Evolutionary conservation across 2,329 filamentous ascomycete genomes (phyloP).

Genomic region (Alternaria triticimaculans): DNA sequence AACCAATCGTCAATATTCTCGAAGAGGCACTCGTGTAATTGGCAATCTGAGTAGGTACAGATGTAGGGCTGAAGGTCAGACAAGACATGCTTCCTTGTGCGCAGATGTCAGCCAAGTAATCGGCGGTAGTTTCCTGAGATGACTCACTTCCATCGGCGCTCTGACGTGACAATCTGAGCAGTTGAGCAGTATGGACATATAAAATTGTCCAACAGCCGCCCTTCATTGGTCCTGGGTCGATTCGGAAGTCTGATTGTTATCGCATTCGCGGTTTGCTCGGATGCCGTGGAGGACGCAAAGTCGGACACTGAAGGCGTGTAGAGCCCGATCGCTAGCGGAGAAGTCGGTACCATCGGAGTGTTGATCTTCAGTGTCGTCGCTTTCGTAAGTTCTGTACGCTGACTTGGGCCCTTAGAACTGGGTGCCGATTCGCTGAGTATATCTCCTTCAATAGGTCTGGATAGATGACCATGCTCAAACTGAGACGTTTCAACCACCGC

Average conservation of each 20-base stretch:
- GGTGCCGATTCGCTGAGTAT: neutral
- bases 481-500: accelerated
- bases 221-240: neutral
- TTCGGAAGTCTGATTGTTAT: neutral
- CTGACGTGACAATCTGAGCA: neutral
- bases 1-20: neutral
- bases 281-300: neutral
- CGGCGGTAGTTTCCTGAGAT: accelerated
- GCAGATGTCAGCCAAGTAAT: neutral
- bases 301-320: neutral
- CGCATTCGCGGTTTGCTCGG: neutral
- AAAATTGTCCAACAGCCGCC: neutral
- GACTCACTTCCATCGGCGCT: neutral
- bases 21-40: neutral
- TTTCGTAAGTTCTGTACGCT: neutral
- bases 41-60: neutral
- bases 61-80: neutral
- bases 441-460: neutral
- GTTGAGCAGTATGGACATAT: neutral
- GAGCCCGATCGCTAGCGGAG: neutral
- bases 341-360: accelerated
- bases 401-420: neutral
- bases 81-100: neutral
- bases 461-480: neutral
- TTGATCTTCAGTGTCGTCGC: neutral